Evolutionary conservation across 345 rosid species (phyloP).

Genomic region (Nephelium lappaceum): DNA sequence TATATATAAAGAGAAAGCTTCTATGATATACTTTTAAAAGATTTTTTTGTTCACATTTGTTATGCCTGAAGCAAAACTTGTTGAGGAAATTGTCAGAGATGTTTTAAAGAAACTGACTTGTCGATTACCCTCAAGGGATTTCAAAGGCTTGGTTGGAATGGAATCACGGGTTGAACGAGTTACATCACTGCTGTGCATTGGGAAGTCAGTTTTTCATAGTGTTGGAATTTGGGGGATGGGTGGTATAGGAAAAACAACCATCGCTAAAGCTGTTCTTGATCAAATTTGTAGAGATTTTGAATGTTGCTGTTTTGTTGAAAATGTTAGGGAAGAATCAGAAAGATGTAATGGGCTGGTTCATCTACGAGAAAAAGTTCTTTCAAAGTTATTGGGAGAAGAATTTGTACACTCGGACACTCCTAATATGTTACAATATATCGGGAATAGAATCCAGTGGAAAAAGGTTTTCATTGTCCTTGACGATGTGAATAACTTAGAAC

Average conservation of each 20-base stretch:
- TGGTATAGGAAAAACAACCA: conserved; percentile 17
- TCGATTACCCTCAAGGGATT: neutral
- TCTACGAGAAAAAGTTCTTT: conserved; percentile 17
- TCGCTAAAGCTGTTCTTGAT: conserved; percentile 5
- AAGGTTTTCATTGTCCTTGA: conserved; percentile 22
- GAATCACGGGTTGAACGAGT: neutral
- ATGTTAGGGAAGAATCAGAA: conserved; percentile 13
- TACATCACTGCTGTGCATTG: neutral
- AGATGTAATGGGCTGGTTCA: neutral
- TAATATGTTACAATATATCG: neutral
- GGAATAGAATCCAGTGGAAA: neutral
- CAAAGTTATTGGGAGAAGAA: neutral
- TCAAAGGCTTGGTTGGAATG: neutral
- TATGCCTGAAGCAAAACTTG: conserved; percentile 6
- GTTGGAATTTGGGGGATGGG: conserved; percentile 4
- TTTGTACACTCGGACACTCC: neutral
- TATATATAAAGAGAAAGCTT: too few relatives aligned
- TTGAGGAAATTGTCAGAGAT: neutral
- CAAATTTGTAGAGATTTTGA: neutral
- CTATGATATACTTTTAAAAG: too few relatives aligned
- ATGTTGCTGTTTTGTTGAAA: neutral
- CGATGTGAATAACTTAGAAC: neutral
- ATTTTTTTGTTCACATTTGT: neutral
- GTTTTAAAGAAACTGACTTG: neutral
- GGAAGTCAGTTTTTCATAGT: too few relatives aligned